Evolutionary conservation across 768 basidiomycete species (phyloP).

Genomic region (Amanita exitialis): DNA sequence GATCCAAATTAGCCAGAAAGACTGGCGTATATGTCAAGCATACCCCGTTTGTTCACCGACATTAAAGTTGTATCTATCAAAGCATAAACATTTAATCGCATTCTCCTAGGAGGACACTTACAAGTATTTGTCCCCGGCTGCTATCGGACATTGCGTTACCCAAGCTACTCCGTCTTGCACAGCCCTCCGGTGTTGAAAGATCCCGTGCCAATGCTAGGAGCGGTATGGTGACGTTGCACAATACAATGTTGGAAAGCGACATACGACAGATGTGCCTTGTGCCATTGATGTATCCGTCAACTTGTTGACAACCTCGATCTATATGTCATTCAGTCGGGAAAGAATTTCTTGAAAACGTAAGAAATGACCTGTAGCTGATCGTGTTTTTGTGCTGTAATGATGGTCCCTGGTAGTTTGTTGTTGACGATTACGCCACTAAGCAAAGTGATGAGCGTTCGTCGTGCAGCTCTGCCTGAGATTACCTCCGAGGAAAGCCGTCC

Average conservation of each 20-base stretch:
- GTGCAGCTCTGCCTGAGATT: too few relatives aligned
- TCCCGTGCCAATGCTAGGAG: slow-evolving; percentile 36
- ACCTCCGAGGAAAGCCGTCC: background rate
- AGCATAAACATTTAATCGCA: background rate
- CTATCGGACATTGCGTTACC: slow-evolving; percentile 33
- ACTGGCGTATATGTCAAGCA: too few relatives aligned
- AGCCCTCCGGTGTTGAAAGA: slow-evolving; percentile 24
- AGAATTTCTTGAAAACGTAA: background rate
- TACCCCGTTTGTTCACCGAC: slow-evolving; percentile 3
- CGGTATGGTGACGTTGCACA: background rate
- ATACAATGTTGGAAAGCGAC: background rate
- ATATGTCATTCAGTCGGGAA: slow-evolving; percentile 25
- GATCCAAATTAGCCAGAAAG: background rate
- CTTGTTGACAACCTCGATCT: slow-evolving; percentile 35
- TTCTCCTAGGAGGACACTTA: background rate
- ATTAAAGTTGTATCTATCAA: slow-evolving; percentile 4
- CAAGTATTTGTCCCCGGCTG: slow-evolving; percentile 24
- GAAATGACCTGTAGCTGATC: background rate
- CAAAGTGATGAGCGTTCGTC: background rate
- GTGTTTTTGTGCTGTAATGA: slow-evolving; percentile 22
- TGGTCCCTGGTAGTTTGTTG: slow-evolving; percentile 15
- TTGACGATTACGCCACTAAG: slow-evolving; percentile 1
- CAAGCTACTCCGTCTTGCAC: slow-evolving; percentile 32
- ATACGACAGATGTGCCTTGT: slow-evolving; percentile 38
- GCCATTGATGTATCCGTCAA: slow-evolving; percentile 40